These are phyloP conservation scores for Musa troglodytarum DNA, from an alignment of 176 grass and related monocot genomes.

Conservation along the genomic window DNA sequence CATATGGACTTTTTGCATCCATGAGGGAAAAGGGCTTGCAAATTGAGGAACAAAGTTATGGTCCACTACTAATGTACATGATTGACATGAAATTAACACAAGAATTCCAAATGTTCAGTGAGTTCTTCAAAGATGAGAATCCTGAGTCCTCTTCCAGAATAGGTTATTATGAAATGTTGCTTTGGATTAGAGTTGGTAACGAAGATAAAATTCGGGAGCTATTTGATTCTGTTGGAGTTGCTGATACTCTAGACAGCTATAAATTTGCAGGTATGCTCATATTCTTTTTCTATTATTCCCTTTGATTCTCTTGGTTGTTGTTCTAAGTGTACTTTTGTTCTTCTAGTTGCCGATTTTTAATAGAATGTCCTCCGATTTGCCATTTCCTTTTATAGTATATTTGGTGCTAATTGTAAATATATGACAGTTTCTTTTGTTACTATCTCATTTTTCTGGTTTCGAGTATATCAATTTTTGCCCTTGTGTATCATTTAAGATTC, in stretches of 20 bases:
- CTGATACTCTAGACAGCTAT: constrained; percentile 33
- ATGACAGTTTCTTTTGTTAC: too few relatives aligned
- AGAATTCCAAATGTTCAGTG: constrained; percentile 61
- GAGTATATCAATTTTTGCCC: too few relatives aligned
- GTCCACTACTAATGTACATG: constrained; percentile 66
- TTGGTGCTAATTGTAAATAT: too few relatives aligned
- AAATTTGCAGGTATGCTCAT: constrained; percentile 41
- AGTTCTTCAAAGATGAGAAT: constrained; percentile 63
- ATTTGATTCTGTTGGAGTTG: constrained; percentile 32
- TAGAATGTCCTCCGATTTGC: too few relatives aligned
- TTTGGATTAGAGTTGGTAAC: constrained; percentile 54
- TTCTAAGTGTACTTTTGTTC: too few relatives aligned
- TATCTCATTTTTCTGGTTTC: too few relatives aligned
- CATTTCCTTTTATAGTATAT: too few relatives aligned
- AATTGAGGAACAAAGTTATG: constrained; percentile 54
- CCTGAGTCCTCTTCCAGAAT: constrained; percentile 41
- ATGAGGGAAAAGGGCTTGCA: constrained; percentile 57
- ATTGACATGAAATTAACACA: constrained; percentile 50
- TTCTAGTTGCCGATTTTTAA: too few relatives aligned
- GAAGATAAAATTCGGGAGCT: constrained; percentile 59
- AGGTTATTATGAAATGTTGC: constrained; percentile 87
- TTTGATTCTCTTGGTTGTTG: not conserved
- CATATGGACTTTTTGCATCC: constrained; percentile 38
- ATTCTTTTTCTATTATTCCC: constrained; percentile 3
- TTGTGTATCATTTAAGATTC: too few relatives aligned